A percentile compares a stretch with the other conserved stretches of the same genome.
These are phyloP conservation scores for Syncephalastrum sp. DNA, from an alignment of 371 early-diverging fungal species.

Conservation along the genomic window DNA sequence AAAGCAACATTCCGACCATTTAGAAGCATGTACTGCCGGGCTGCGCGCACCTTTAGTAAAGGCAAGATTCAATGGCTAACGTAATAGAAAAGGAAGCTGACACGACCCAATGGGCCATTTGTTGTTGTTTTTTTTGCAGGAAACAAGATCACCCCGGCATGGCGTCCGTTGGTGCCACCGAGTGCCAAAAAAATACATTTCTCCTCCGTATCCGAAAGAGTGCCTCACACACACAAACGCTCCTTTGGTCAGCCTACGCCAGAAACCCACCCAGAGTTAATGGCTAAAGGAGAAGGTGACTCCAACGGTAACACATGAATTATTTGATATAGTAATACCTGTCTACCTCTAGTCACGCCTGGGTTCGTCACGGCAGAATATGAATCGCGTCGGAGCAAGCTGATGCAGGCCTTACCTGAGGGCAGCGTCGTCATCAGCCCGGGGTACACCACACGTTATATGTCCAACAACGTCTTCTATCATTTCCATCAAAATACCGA, in stretches of 20 bases:
- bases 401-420: conserved; percentile 65
- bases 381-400: conserved; percentile 65
- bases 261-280: conserved; percentile 79
- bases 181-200: too few species aligned
- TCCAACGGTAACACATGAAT: too few species aligned
- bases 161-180: too few species aligned
- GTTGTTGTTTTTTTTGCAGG: too few species aligned
- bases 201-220: conserved; percentile 13
- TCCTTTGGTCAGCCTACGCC: conserved; percentile 79
- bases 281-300: conserved; percentile 69
- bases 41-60: too few species aligned
- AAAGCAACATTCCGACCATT: too few species aligned
- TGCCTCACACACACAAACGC: conserved; percentile 38
- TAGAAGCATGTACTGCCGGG: too few species aligned
- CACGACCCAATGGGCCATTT: too few species aligned
- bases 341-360: conserved; percentile 63
- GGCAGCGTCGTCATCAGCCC: conserved; percentile 70
- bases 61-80: too few species aligned
- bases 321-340: too few species aligned
- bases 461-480: conserved; percentile 92
- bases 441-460: conserved; percentile 81
- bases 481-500: conserved; percentile 94
- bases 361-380: conserved; percentile 76
- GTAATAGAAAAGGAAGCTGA: too few species aligned
- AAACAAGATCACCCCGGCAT: too few species aligned